Evolutionary conservation across 108 stramenopile genomes (phyloP), one percentile per base, ranked within the genome.

Genomic region (Craspedostauros australis): DNA sequence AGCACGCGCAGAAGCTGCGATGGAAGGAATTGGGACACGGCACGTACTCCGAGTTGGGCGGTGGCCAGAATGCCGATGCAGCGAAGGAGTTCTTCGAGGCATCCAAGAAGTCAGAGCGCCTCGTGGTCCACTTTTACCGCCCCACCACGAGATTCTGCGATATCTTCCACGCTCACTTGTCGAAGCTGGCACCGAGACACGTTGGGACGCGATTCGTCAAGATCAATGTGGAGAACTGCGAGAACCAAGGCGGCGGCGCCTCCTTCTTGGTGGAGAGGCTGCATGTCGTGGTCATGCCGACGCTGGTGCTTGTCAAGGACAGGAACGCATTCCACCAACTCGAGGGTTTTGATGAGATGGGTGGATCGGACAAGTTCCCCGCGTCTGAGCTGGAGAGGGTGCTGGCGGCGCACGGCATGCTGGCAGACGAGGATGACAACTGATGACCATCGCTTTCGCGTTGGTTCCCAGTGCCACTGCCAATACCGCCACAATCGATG

Each of bases 91-190:
- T 99, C 56, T 99, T 99, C 64, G 81, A 91, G 3, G 93, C 87
- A 2, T 63, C 93, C 42, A 97, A 96, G 66, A 48, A 69, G 18
- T 79, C 79, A 25, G 56, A 72, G 41, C 67, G 93, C 8, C 39
- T 97, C 56, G 86, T 96, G n/a, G 80, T 95, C 5, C 98, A 99
- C 73, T 99, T 99, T 66, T 92, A 96, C 66, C 71, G 98, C 6
- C 79, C 88, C 5, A 77, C 86, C 0, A 95, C 98, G 15, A 66
- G 85, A n/a, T 59, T 64, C 20, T 99, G 96, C 60, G 86, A 98
- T 42, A 71, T 91, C 6, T 94, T 99, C 45, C 93, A 99, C 58
- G 67, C 73, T 0, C 93, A 95, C 60, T 66, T 99, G 52, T 63
- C 63, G 9, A 66, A 79, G 23, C 68, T 99, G 47, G 95, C 96